Conservation (phyloP, 108 stramenopile species). For the Nitzschia sp. region DNA sequence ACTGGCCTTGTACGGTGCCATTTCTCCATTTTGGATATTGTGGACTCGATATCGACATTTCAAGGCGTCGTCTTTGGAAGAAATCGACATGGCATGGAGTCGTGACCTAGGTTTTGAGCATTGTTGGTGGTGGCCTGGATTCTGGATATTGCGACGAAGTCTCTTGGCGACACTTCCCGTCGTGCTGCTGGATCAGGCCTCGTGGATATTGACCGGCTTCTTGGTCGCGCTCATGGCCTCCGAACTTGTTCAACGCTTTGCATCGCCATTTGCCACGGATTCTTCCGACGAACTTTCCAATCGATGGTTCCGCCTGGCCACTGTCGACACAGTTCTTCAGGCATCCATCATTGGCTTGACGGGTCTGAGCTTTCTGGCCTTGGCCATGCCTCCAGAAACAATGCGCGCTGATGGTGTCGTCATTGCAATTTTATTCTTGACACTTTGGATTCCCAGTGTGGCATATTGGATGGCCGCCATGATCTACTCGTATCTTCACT, state of each 20-base stretch:
- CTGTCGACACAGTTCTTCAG: constrained; percentile 27
- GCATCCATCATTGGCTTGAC: constrained; percentile 13
- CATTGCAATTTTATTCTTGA: not conserved
- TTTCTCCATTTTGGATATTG: constrained; percentile 23
- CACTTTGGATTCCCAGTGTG: constrained; percentile 7
- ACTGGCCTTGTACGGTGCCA: constrained; percentile 21
- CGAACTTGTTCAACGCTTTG: constrained; percentile 24
- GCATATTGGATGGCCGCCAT: constrained; percentile 6
- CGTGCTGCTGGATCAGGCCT: not conserved
- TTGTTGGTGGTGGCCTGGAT: constrained; percentile 35
- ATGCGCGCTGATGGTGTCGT: constrained; percentile 1
- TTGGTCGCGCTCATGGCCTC: constrained; percentile 25
- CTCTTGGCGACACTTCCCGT: constrained; percentile 15
- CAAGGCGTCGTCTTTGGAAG: not conserved
- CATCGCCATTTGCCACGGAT: constrained; percentile 5
- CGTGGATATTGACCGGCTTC: constrained; percentile 2
- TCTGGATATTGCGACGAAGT: constrained; percentile 22
- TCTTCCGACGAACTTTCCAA: not conserved
- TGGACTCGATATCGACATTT: not conserved
- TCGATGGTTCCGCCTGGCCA: constrained; percentile 16
- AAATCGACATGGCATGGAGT: constrained; percentile 6
- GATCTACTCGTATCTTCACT: not conserved
- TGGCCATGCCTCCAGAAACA: constrained; percentile 1
- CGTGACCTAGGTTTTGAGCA: not conserved
- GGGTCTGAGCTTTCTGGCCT: constrained; percentile 16